Evolutionary conservation across 345 rosid genomes (phyloP).

Genomic region (Rhodamnia argentea): DNA sequence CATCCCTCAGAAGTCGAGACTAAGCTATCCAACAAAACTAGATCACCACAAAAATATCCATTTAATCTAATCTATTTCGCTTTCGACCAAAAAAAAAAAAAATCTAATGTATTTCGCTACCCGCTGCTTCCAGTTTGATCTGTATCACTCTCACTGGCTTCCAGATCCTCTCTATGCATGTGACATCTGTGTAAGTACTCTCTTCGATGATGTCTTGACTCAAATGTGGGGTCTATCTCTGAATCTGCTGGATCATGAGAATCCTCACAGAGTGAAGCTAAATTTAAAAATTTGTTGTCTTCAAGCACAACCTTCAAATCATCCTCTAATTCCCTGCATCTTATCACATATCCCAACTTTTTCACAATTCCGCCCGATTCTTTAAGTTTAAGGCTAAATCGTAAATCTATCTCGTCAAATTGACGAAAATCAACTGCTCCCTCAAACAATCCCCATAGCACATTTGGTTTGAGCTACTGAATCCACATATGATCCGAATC

Average conservation of each 20-base stretch:
- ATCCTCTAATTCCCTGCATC: fast-evolving
- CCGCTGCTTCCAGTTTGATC: background rate
- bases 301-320: background rate
- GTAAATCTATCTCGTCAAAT: background rate
- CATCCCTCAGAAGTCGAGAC: background rate
- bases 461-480: background rate
- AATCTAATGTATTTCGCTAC: background rate
- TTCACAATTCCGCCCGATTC: fast-evolving
- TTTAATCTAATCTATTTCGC: background rate
- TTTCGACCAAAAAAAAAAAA: background rate
- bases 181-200: background rate
- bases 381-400: fast-evolving
- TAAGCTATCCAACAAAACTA: background rate
- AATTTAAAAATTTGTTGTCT: no score
- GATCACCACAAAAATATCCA: background rate
- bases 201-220: no score
- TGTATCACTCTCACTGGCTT: background rate
- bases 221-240: no score
- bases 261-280: no score
- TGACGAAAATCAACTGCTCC: background rate
- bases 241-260: no score
- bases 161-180: background rate
- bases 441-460: background rate
- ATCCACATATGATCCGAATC: background rate
- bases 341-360: background rate